Conservation (phyloP, 495 filamentous ascomycete species). For the Xanthoparmelia taractica region DNA sequence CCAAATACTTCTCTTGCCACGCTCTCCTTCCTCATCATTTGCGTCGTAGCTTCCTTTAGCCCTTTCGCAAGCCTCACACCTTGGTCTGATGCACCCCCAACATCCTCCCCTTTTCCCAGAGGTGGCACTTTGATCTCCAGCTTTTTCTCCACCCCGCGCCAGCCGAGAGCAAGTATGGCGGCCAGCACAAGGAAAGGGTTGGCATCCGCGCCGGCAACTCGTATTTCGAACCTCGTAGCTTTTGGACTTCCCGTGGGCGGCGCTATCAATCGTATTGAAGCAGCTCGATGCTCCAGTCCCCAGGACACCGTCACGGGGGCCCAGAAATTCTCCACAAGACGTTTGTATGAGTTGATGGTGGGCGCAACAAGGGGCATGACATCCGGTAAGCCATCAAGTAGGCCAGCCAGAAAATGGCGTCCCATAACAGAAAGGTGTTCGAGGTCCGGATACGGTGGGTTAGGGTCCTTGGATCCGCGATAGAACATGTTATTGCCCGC, state of each 20-base stretch:
- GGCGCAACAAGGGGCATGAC: slow-evolving; percentile 94
- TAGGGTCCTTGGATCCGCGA: slow-evolving; percentile 59
- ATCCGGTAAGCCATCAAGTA: slow-evolving; percentile 82
- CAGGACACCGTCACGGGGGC: slow-evolving; percentile 94
- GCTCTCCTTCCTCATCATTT: slow-evolving; percentile 66
- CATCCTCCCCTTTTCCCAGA: slow-evolving; percentile 71
- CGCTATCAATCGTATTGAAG: slow-evolving; percentile 79
- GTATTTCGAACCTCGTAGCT: slow-evolving; percentile 85
- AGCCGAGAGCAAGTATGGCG: slow-evolving; percentile 76
- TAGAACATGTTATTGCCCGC: slow-evolving; percentile 71
- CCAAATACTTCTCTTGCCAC: slow-evolving; percentile 88
- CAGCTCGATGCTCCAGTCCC: slow-evolving; percentile 91
- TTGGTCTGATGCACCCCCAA: slow-evolving; percentile 57
- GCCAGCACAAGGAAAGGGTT: slow-evolving; percentile 86
- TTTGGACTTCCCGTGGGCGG: slow-evolving; percentile 76
- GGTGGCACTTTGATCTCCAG: slow-evolving; percentile 75
- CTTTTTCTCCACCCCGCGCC: slow-evolving; percentile 85
- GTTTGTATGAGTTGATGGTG: slow-evolving; percentile 94
- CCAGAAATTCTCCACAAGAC: slow-evolving; percentile 98
- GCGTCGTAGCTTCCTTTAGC: slow-evolving; percentile 69
- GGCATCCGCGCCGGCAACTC: slow-evolving; percentile 82
- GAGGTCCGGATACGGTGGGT: slow-evolving; percentile 65
- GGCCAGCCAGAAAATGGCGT: slow-evolving; percentile 84
- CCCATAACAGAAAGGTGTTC: slow-evolving; percentile 77
- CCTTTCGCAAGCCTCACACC: slow-evolving; percentile 65